phyloP scores from a whole-genome alignment of 78 protist species.

The Paulinella micropora region DNA sequence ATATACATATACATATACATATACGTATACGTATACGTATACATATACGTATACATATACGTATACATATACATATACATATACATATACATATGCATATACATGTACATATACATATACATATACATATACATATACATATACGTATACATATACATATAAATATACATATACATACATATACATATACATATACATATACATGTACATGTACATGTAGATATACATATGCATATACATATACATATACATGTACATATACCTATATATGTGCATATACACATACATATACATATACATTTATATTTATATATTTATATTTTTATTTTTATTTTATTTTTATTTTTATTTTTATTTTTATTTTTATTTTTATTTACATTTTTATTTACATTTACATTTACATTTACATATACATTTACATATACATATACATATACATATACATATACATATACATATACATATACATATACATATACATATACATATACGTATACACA shows the following conservation, averaged over 20 bases:
- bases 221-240: background rate
- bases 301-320: background rate
- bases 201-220: background rate
- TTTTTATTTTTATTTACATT: background rate
- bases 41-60: background rate
- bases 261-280: background rate
- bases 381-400: background rate
- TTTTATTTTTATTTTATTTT: background rate
- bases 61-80: background rate
- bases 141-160: background rate
- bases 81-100: background rate
- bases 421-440: background rate
- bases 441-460: background rate
- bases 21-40: background rate
- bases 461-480: background rate
- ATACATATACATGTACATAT: background rate
- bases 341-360: background rate
- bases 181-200: background rate
- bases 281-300: background rate
- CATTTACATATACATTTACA: background rate
- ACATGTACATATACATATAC: background rate
- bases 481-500: background rate
- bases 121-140: background rate
- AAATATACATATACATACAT: background rate
- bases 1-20: background rate